Conservation (phyloP, 2,329 filamentous ascomycete species). For the Tetracladium maxilliforme region DNA sequence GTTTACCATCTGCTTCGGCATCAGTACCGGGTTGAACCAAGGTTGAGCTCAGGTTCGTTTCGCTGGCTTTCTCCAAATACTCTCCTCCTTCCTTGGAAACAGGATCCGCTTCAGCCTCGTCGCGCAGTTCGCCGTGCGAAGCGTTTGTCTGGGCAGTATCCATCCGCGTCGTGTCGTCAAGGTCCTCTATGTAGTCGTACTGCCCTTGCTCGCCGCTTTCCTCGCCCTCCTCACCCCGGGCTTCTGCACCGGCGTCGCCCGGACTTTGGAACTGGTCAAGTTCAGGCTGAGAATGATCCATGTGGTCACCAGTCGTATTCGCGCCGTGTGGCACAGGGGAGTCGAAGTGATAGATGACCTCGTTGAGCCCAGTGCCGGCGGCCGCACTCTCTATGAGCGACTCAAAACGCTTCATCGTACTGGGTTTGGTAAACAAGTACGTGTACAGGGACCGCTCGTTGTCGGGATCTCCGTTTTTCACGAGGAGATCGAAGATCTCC, state of each 20-base stretch:
- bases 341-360: too few species aligned
- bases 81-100: too few species aligned
- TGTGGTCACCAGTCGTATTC: slow-evolving; percentile 14
- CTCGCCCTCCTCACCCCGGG: slow-evolving; percentile 2
- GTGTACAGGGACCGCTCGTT: slow-evolving; percentile 26
- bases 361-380: slow-evolving; percentile 40
- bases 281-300: slow-evolving; percentile 3
- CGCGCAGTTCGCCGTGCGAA: slow-evolving; percentile 1
- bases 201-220: slow-evolving; percentile 2
- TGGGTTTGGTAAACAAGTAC: slow-evolving; percentile 34
- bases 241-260: slow-evolving; percentile 1
- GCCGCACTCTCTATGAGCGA: slow-evolving; percentile 34
- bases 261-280: slow-evolving; percentile 1
- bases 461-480: neutral
- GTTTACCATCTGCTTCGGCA: too few species aligned
- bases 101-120: slow-evolving; percentile 1
- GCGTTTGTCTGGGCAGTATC: neutral
- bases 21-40: too few species aligned
- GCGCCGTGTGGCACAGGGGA: too few species aligned
- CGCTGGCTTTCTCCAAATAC: too few species aligned
- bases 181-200: slow-evolving; percentile 6
- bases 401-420: slow-evolving; percentile 34
- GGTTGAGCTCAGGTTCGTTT: too few species aligned
- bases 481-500: slow-evolving; percentile 1
- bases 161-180: slow-evolving; percentile 2